Base-by-base conservation (phyloP, 352 stramenopile species). In the Phytophthora rubi region DNA sequence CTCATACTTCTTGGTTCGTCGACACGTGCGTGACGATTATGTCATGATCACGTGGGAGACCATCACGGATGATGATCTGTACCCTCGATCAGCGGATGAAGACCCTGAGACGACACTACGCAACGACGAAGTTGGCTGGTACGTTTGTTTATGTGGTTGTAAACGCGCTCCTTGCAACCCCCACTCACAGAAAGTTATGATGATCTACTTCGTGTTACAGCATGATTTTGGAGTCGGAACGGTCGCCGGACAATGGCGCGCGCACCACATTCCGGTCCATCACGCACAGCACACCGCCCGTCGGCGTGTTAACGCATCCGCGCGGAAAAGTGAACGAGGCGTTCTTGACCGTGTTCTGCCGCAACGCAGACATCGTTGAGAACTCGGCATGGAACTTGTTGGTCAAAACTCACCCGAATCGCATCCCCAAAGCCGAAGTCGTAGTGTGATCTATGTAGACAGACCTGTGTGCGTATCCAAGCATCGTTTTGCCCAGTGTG, bases 81-180 rank as follows among this genome's bases (percentile, higher is more conserved):
- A 93, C 32, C 83, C 83, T 21, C 61, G 63, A 2, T 39, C 51
- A 48, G 57, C 26, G 12, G 71, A 82, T 32, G 80, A 92, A 48
- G 60, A 76, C 23, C 82, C 82, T 1, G 83, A 91, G 48, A 89
- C 82, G 7, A 73, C 73, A 44, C 65, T 94, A 47, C 82, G 80
- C 48, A 94, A 94, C 58, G 83, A 92, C 30, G 86, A 94, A 84
- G 73, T 94, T 30, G 86, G 86, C 68, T 92, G 86, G 86, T 93
- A 74, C 62, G 79, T 85, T 30, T 5, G 2, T 6, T 59, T 53
- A 10, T 60, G 10, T 47, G 6, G 15, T 58, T 45, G 37, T 35
- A 49, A 33, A 65, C 16, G 62, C 30, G 68, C 10, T 49, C 15
- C 15, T 48, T 23, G 42, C 42, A 48, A 21, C 16, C 42, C 10